These are phyloP conservation scores for Torrubiella hemipterigena DNA, from an alignment of 2,329 filamentous ascomycete species.

Conservation along the genomic window DNA sequence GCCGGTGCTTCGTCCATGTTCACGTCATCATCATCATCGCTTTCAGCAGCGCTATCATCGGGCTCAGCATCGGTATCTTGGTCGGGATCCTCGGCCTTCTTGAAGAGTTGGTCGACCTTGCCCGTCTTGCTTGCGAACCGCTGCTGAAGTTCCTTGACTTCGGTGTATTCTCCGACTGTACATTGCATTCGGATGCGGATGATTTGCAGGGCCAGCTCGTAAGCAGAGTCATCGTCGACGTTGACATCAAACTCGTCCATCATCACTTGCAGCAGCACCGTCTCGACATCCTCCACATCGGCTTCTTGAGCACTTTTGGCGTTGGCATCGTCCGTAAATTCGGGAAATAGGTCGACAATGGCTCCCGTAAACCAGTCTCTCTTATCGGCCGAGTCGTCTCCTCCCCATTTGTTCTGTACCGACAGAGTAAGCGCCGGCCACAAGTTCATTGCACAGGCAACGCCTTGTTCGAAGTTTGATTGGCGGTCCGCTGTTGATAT, in stretches of 20 bases:
- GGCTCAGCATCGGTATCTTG: slow-evolving; percentile 51
- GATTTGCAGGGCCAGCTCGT: slow-evolving; percentile 61
- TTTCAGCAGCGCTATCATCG: slow-evolving; percentile 45
- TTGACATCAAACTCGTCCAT: slow-evolving; percentile 90
- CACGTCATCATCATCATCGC: slow-evolving; percentile 45
- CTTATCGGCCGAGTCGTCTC: slow-evolving; percentile 71
- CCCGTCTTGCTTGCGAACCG: slow-evolving; percentile 44
- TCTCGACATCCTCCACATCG: slow-evolving; percentile 70
- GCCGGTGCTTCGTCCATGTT: slow-evolving; percentile 60
- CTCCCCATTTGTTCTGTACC: slow-evolving; percentile 80
- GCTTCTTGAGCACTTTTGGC: slow-evolving; percentile 31
- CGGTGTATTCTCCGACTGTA: slow-evolving; percentile 51
- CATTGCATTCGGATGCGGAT: slow-evolving; percentile 54
- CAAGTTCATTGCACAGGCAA: slow-evolving; percentile 72
- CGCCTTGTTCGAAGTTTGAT: slow-evolving; percentile 69
- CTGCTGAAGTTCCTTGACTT: slow-evolving; percentile 50
- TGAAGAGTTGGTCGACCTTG: slow-evolving; percentile 40
- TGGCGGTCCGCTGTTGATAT: slow-evolving; percentile 38
- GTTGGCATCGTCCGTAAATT: slow-evolving; percentile 38
- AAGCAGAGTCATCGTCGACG: slow-evolving; percentile 79
- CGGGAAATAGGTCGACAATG: slow-evolving; percentile 66
- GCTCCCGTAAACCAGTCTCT: slow-evolving; percentile 93
- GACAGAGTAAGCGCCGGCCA: slow-evolving; percentile 85
- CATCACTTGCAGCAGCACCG: slow-evolving; percentile 80
- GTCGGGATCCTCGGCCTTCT: slow-evolving; percentile 41